Conservation (phyloP, 176 grass and related monocot species). For the Carex cristatella region DNA sequence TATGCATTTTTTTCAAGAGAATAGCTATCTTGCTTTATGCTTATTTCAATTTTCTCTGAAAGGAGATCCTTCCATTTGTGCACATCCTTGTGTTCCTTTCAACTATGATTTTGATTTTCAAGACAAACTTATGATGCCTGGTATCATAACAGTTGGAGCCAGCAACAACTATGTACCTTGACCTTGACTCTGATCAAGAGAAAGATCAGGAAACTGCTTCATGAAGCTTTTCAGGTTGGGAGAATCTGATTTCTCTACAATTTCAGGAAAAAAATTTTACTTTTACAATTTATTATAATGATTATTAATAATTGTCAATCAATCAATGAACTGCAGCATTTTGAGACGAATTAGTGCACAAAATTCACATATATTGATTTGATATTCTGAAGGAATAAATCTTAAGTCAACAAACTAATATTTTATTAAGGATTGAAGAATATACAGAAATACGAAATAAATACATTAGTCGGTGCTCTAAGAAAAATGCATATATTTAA, state of each 20-base stretch:
- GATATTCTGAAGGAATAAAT: neutral
- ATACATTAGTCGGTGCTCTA: neutral
- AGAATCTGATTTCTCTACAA: conserved; percentile 33
- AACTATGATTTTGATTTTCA: neutral
- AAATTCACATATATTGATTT: neutral
- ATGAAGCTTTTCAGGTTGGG: conserved; percentile 42
- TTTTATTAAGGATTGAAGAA: neutral
- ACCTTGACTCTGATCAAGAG: conserved; percentile 4
- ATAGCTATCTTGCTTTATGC: neutral
- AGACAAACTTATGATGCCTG: neutral
- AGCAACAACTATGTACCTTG: conserved; percentile 7
- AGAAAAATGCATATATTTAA: neutral
- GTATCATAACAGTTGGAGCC: neutral
- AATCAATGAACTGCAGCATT: neutral
- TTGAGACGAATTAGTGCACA: neutral
- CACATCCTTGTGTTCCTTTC: neutral
- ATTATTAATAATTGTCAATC: neutral
- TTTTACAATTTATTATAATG: neutral
- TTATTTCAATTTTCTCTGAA: neutral
- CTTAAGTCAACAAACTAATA: neutral
- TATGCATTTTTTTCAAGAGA: neutral
- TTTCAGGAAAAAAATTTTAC: neutral
- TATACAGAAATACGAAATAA: neutral
- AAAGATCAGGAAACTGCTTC: conserved; percentile 34
- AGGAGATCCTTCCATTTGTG: neutral